Base-by-base conservation (phyloP, 2,329 filamentous ascomycete genomes). In the Talaromyces albobiverticillius region DNA sequence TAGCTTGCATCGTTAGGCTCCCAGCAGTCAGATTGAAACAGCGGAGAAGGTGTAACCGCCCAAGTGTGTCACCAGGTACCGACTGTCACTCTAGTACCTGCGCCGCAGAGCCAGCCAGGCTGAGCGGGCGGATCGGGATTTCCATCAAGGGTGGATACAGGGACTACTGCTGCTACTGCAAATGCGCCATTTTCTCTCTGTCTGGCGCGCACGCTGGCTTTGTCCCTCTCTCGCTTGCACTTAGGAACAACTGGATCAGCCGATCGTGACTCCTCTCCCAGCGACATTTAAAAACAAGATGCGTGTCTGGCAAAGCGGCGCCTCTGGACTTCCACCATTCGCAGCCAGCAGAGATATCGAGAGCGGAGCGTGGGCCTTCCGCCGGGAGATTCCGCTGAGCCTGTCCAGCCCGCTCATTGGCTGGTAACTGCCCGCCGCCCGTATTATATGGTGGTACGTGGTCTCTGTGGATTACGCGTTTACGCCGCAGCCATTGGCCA, bases 311-410 rank as follows among this genome's bases (percentile, higher is more conserved):
- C n/a, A n/a, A n/a, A n/a, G n/a, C n/a, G n/a, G n/a, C n/a, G n/a
- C n/a, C n/a, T n/a, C n/a, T n/a, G n/a, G n/a, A n/a, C n/a, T n/a
- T n/a, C n/a, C n/a, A 29, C 10, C 5, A 6, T 29, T 6, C 10
- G 26, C 26, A 29, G 26, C 26, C 26, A 29, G 26, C 26, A 10
- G 10, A 22, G 14, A 40, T 16, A 50, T 32, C 36, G 22, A 42
- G 43, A 42, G 51, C 51, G 51, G 51, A 54, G 51, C 34, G 46
- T 46, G 51, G 43, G 20, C 43, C 32, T 43, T 54, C 51, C 51
- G 51, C 51, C 51, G 45, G 45, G 31, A 26, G 43, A 54, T 54
- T 54, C 51, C 51, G 51, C 51, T 38, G 47, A 22, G 26, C 14
- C 31, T 23, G 16, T 20, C 10, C 25, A 25, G 22, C 26, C 8